phyloP scores from a whole-genome alignment of 495 filamentous ascomycete species.

The Aspergillus haitiensis region DNA sequence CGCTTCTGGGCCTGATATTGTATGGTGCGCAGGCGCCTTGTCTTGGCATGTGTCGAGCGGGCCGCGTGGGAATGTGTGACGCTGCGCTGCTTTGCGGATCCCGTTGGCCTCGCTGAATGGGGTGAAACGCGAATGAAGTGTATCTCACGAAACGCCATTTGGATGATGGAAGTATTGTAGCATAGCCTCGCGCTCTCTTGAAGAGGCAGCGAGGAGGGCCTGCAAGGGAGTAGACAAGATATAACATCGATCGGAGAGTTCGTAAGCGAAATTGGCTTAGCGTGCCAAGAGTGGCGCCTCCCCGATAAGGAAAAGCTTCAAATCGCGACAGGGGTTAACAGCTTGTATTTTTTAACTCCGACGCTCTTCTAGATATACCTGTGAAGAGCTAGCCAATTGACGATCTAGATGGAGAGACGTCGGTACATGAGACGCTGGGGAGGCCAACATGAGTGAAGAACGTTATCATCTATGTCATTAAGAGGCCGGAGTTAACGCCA shows the following conservation, averaged over 20 bases:
- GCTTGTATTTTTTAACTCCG: background rate
- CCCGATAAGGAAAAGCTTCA: conserved; percentile 1
- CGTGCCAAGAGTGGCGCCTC: conserved; percentile 12
- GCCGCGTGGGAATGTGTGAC: conserved; percentile 27
- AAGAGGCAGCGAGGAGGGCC: background rate
- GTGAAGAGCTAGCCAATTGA: too few species aligned
- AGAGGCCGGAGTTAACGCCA: background rate
- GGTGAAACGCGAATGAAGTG: conserved; percentile 7
- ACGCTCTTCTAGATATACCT: background rate
- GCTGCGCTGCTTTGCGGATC: conserved; percentile 35
- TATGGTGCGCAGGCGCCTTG: conserved; percentile 22
- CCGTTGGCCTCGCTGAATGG: conserved; percentile 15
- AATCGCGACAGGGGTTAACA: background rate
- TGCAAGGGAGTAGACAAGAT: background rate
- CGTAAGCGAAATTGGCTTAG: background rate
- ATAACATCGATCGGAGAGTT: background rate
- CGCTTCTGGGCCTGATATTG: conserved; percentile 27
- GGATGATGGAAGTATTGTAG: background rate
- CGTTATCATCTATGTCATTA: background rate
- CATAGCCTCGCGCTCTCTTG: background rate
- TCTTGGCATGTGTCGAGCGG: conserved; percentile 26
- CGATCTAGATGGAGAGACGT: too few species aligned
- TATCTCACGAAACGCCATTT: background rate
- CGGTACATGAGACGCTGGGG: background rate
- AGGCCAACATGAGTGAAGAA: background rate